Conservation (phyloP, 805 yeast genomes). For the Schizosaccharomyces osmophilus region DNA sequence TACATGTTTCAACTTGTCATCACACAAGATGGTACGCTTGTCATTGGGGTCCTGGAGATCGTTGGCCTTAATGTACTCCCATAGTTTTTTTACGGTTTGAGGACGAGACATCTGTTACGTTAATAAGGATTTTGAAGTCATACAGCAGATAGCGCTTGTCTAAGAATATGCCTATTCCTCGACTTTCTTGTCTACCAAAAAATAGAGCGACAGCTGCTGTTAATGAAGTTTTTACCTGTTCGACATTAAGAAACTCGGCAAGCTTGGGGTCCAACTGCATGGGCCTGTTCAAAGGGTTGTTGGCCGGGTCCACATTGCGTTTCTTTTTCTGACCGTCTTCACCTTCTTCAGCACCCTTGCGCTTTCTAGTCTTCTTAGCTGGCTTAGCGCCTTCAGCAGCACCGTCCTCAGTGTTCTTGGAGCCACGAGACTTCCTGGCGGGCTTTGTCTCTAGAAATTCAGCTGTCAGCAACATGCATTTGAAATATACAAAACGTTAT, state of each 20-base stretch:
- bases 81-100: constrained; percentile 40
- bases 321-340: constrained; percentile 6
- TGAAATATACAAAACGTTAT: background rate
- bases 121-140: constrained; percentile 6
- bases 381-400: background rate
- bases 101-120: constrained; percentile 28
- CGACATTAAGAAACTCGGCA: constrained; percentile 22
- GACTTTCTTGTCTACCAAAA: too few species aligned
- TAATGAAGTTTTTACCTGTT: constrained; percentile 10
- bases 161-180: too few species aligned
- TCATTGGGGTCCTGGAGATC: constrained; percentile 44
- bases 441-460: background rate
- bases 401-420: background rate
- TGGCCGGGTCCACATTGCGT: constrained; percentile 12
- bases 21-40: constrained; percentile 39
- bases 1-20: constrained; percentile 27
- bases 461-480: background rate
- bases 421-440: background rate
- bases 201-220: too few species aligned
- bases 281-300: constrained; percentile 17
- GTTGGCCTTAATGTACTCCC: constrained; percentile 45
- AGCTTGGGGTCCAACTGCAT: constrained; percentile 28
- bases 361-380: constrained; percentile 2
- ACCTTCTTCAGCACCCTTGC: constrained; percentile 5
- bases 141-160: background rate